Conservation (phyloP, 331 rosid genomes). For the Quercus tomentella region DNA sequence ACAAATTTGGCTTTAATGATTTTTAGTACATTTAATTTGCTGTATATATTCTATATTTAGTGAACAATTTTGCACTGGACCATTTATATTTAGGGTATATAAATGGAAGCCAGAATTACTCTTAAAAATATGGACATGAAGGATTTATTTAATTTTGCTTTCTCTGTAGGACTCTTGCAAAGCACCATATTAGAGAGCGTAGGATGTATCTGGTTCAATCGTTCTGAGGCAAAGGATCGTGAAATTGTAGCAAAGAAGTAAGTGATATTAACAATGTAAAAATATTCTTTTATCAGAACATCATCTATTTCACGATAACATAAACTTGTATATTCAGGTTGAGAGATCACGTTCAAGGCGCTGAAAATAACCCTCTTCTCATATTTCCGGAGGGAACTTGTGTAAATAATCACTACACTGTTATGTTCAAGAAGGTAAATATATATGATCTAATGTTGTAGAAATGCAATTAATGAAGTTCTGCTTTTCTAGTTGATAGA, state of each 20-base stretch:
- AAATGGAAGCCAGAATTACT: slow-evolving; percentile 9
- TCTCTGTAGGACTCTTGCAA: slow-evolving; percentile 77
- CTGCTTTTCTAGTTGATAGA: background rate
- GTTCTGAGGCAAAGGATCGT: slow-evolving; percentile 85
- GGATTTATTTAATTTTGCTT: slow-evolving; percentile 3
- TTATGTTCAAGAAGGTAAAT: slow-evolving; percentile 92
- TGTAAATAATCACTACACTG: slow-evolving; percentile 94
- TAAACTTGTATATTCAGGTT: slow-evolving; percentile 47
- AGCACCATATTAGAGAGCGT: slow-evolving; percentile 94
- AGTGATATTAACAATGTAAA: slow-evolving; percentile 25
- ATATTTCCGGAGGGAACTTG: slow-evolving; percentile 99
- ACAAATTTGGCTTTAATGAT: background rate
- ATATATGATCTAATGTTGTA: slow-evolving; percentile 7
- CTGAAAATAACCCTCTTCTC: slow-evolving; percentile 93
- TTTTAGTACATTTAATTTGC: background rate
- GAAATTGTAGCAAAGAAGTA: slow-evolving; percentile 92
- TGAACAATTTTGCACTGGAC: background rate
- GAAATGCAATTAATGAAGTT: background rate
- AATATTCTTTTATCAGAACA: background rate
- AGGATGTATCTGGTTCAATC: slow-evolving; percentile 96
- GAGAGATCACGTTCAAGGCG: slow-evolving; percentile 81
- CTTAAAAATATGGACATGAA: background rate
- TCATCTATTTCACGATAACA: slow-evolving; percentile 7
- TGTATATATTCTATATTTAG: background rate
- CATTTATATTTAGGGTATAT: background rate